Evolutionary conservation across 2,329 filamentous ascomycete genomes (phyloP).

Genomic region (Torrubiella hemipterigena): DNA sequence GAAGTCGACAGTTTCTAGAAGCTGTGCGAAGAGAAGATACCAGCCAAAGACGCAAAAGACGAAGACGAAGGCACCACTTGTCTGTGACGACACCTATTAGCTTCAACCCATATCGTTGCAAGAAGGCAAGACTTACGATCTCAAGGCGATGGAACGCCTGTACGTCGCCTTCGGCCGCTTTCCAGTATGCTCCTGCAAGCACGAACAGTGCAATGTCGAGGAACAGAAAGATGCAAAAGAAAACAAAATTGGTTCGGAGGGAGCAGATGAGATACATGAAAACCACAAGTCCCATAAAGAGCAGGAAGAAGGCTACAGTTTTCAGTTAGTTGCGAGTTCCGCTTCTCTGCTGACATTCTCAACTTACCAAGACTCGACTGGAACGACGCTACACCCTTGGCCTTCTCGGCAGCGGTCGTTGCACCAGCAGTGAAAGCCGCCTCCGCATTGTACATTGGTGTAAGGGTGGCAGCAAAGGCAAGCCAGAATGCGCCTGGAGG

Average conservation of each 20-base stretch:
- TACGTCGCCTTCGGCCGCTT: slow-evolving; percentile 1
- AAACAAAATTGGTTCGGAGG: slow-evolving; percentile 54
- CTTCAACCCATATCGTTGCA: background rate
- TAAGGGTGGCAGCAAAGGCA: slow-evolving; percentile 2
- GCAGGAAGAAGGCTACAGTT: slow-evolving; percentile 37
- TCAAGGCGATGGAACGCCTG: background rate
- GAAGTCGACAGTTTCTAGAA: slow-evolving; percentile 3
- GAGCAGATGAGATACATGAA: slow-evolving; percentile 53
- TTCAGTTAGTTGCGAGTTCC: slow-evolving; percentile 14
- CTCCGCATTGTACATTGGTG: slow-evolving; percentile 3
- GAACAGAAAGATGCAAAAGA: slow-evolving; percentile 51
- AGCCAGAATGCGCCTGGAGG: slow-evolving; percentile 2
- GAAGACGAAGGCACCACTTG: slow-evolving; percentile 2
- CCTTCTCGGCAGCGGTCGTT: slow-evolving; percentile 4
- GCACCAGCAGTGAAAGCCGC: slow-evolving; percentile 2
- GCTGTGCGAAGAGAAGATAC: slow-evolving; percentile 4
- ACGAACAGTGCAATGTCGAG: slow-evolving; percentile 43
- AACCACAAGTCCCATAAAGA: slow-evolving; percentile 49
- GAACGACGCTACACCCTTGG: slow-evolving; percentile 21
- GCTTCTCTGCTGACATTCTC: too few relatives aligned
- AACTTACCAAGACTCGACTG: slow-evolving; percentile 34
- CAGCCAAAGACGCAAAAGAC: slow-evolving; percentile 5
- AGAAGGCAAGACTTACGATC: background rate
- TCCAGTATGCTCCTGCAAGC: slow-evolving; percentile 45
- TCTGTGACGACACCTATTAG: background rate